Evolutionary conservation across 2,329 filamentous ascomycete species (phyloP).

Genomic region (Neoscytalidium dimidiatum): DNA sequence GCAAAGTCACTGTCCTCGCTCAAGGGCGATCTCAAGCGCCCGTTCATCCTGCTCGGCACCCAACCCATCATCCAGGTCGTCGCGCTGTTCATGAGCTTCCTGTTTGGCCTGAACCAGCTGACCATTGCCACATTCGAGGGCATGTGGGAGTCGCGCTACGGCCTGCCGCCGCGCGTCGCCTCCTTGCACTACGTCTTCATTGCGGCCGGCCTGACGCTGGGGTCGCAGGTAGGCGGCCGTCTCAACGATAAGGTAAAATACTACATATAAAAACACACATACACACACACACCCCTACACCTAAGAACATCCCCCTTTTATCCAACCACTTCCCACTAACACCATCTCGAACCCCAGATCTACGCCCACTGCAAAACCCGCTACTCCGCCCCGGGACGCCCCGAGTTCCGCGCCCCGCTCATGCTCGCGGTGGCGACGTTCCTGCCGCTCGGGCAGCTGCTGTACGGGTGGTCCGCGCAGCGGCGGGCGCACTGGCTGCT

Average conservation of each 20-base stretch:
- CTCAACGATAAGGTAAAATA: constrained; percentile 56
- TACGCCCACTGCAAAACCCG: constrained; percentile 47
- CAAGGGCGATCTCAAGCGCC: constrained; percentile 24
- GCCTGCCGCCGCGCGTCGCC: constrained; percentile 57
- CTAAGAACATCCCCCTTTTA: not conserved
- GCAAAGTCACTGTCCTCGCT: constrained; percentile 20
- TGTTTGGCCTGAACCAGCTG: constrained; percentile 65
- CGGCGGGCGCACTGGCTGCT: constrained; percentile 40
- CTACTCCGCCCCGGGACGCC: constrained; percentile 42
- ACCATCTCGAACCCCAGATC: constrained; percentile 21
- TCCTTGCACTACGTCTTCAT: constrained; percentile 66
- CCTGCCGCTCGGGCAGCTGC: constrained; percentile 55
- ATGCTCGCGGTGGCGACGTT: constrained; percentile 56
- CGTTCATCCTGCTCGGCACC: constrained; percentile 23
- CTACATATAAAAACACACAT: not conserved
- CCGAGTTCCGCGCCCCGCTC: constrained; percentile 53
- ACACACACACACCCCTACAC: constrained; percentile 21
- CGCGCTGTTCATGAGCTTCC: constrained; percentile 64
- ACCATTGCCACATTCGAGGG: constrained; percentile 62
- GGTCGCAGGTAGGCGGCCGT: constrained; percentile 44
- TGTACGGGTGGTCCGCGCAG: constrained; percentile 61
- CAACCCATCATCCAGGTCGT: constrained; percentile 46
- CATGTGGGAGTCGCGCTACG: constrained; percentile 59
- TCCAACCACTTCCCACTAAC: constrained; percentile 33
- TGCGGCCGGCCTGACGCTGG: constrained; percentile 61